Evolutionary conservation across 2,329 filamentous ascomycete species (phyloP), one percentile per base, ranked within the genome.

Genomic region (Aspergillus sp.): DNA sequence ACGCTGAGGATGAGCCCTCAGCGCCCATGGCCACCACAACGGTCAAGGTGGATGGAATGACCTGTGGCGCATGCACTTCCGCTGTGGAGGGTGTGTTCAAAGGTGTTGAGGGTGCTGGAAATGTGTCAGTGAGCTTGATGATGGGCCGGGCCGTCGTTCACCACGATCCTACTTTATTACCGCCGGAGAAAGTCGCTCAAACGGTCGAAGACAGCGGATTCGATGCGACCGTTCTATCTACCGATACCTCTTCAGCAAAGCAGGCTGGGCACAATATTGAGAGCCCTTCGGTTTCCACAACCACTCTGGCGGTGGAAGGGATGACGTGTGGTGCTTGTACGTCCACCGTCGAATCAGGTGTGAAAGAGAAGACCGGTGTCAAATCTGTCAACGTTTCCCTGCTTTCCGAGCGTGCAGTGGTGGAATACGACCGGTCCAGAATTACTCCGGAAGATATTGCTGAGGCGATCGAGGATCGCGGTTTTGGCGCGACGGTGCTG

Each of bases 91-190:
- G 85, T 50, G 93, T 87, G 56, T 95, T 98, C 72, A 86, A 88
- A 61, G 82, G 80, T 56, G 79, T 95, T 4, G 77, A 85, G 35
- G 91, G 93, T 47, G 83, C 93, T 7, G 87, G 86, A 53, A 89
- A 79, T 58, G 89, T 97, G 50, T 94, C 90, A 7, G 86, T 98
- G 60, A 95, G 89, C 65, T 74, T 98, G 59, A 86, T 96, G 48
- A 95, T 96, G 83, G 90, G 95, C 69, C 83, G 91, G 51, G 93
- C 91, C n/a, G 90, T 97, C 38, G 77, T 97, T 32, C 85, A 90
- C 70, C 93, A 98, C 70, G 86, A 97, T 68, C 82, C 88, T 1
- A 73, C 78, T 47, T 78, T 80, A 45, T 80, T 97, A 46, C 73
- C 88, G 12, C 80, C 89, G 50, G 86, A 90, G 33, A 74, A 84